Evolutionary conservation across 352 stramenopile species (phyloP), one percentile per base, ranked within the genome.

Genomic region (Pythium myriotylum): DNA sequence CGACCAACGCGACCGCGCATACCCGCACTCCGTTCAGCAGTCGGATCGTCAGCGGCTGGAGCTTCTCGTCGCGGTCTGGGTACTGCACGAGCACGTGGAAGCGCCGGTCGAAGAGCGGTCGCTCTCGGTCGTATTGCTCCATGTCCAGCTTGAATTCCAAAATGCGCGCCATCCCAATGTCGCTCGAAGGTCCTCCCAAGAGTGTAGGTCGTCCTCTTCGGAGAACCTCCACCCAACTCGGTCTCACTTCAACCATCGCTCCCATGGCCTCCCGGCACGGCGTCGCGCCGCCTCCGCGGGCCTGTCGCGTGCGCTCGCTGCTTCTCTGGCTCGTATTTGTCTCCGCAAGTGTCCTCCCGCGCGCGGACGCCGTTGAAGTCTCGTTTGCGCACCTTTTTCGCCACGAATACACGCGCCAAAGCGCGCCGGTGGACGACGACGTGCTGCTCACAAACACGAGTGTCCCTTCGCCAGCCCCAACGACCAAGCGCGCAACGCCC

Each of bases 41-140:
- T 22, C 86, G 84, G 46, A 94, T 84, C 4, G 84, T 95, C 16
- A 95, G 77, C 43, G 74, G 76, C 27, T 80, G 57, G 1, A 90
- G 63, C 73, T 91, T 89, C 60, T 95, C 86, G 43, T 95, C 86
- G 37, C 84, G 81, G 52, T 93, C 84, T 8, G 79, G 69, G 39
- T 79, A 83, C 79, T 95, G 86, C 59, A 95, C 81, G 27, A 95
- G 78, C 61, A 95, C 81, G 68, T 89, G 76, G 61, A 95, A 83
- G 22, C 84, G 85, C 49, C 79, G 79, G 63, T 95, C 86, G 52
- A 95, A 95, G 41, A 95, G 86, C 70, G 86, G 86, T 52, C 59
- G 66, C 27, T 92, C 83, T 51, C 86, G 81, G 59, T 92, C 74
- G 54, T 77, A 94, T 57, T 91, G 74, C 60, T 95, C 86, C 86